These are phyloP conservation scores for Fusarium guadeloupense DNA, from an alignment of 2,329 filamentous ascomycete species.

Conservation along the genomic window DNA sequence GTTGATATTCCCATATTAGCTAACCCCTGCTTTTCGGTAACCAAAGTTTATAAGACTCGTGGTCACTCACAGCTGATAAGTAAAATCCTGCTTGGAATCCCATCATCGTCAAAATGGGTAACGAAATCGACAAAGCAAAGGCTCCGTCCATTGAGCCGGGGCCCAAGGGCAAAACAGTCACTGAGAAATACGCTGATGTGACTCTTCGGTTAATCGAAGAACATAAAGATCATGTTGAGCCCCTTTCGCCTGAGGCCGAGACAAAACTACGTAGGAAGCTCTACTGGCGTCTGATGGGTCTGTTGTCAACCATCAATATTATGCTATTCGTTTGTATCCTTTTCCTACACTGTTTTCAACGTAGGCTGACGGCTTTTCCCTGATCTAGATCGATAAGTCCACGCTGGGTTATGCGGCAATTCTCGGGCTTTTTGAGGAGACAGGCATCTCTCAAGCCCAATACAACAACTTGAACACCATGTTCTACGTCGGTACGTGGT, in stretches of 20 bases:
- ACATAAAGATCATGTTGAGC: constrained; percentile 45
- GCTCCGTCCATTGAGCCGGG: not conserved
- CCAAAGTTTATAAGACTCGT: not conserved
- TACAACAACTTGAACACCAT: constrained; percentile 55
- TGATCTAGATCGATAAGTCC: constrained; percentile 50
- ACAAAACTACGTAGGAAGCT: constrained; percentile 47
- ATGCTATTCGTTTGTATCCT: constrained; percentile 48
- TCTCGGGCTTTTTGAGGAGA: constrained; percentile 54
- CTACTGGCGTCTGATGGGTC: constrained; percentile 45
- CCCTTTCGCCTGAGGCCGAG: constrained; percentile 47
- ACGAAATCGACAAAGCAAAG: not conserved
- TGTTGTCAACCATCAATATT: constrained; percentile 48
- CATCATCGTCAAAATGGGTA: not conserved
- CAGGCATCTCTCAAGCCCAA: constrained; percentile 48
- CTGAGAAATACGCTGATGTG: constrained; percentile 48
- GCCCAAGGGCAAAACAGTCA: not conserved
- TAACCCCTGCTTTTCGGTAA: not conserved
- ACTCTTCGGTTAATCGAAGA: constrained; percentile 49
- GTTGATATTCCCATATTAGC: not conserved
- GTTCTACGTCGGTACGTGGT: constrained; percentile 51
- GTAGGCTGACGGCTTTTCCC: not conserved
- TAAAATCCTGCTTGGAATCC: not conserved
- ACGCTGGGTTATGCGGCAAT: constrained; percentile 53
- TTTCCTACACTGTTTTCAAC: not conserved
- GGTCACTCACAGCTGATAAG: not conserved